phyloP scores from a whole-genome alignment of 2,329 filamentous ascomycete species.

The Xylaria sp. region DNA sequence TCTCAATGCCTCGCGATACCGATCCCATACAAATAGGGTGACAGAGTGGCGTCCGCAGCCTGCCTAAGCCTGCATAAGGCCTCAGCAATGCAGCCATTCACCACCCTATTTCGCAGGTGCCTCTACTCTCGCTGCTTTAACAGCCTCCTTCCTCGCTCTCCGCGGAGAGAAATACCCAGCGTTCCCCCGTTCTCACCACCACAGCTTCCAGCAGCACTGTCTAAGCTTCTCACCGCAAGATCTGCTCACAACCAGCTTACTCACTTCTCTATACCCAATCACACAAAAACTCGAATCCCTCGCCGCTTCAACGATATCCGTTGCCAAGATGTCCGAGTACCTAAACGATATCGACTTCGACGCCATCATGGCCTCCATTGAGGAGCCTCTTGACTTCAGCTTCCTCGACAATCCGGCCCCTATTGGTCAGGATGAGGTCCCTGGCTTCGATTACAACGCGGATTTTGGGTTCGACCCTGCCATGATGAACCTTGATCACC shows the following conservation, averaged over 20 bases:
- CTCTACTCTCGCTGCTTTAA: conserved; percentile 35
- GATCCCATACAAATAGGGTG: conserved; percentile 41
- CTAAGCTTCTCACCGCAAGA: conserved; percentile 12
- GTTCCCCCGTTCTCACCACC: conserved; percentile 25
- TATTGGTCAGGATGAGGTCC: conserved; percentile 36
- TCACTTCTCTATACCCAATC: conserved; percentile 28
- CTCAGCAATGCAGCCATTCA: conserved; percentile 12
- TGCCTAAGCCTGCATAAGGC: conserved; percentile 27
- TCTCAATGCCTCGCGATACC: conserved; percentile 11
- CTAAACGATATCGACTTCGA: conserved; percentile 36
- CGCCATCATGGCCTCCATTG: conserved; percentile 12
- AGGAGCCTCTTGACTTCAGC: conserved; percentile 26
- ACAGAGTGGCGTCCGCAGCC: conserved; percentile 26
- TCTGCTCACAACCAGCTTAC: conserved; percentile 11
- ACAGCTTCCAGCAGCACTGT: conserved; percentile 15
- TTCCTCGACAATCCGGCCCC: conserved; percentile 22
- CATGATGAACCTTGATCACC: conserved; percentile 5
- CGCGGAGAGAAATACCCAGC: conserved; percentile 40
- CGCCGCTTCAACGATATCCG: conserved; percentile 40
- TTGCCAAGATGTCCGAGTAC: conserved; percentile 46
- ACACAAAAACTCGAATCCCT: conserved; percentile 22
- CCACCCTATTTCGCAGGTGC: conserved; percentile 44
- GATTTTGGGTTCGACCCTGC: not conserved
- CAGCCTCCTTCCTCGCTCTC: not conserved
- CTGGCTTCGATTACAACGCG: conserved; percentile 1